These are phyloP conservation scores for Durio zibethinus DNA, from an alignment of 345 rosid genomes.

Conservation along the genomic window DNA sequence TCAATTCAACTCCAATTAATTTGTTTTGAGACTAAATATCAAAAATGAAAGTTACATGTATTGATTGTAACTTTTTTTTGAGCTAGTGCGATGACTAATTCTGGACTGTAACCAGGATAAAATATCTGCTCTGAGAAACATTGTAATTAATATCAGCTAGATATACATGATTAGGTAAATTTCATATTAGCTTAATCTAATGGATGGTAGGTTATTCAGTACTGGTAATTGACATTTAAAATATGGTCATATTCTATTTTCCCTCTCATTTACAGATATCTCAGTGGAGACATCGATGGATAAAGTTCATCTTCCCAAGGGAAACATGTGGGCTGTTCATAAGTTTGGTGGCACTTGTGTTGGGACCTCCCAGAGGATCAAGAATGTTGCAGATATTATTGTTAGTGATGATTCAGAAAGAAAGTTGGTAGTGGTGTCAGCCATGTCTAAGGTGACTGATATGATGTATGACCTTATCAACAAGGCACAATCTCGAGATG, in stretches of 20 bases:
- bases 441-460: slow-evolving; percentile 98
- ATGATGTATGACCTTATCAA: slow-evolving; percentile 91
- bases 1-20: not conserved
- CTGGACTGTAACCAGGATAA: not conserved
- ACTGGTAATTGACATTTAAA: not conserved
- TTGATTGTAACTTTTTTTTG: not conserved
- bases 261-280: slow-evolving; percentile 40
- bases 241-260: not conserved
- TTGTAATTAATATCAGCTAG: not conserved
- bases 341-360: slow-evolving; percentile 99
- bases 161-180: not conserved
- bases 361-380: slow-evolving; percentile 80
- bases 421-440: slow-evolving; percentile 87
- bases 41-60: not conserved
- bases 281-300: slow-evolving; percentile 42
- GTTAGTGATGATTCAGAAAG: slow-evolving; percentile 60
- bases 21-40: not conserved
- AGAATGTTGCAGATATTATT: slow-evolving; percentile 76
- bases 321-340: slow-evolving; percentile 83
- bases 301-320: slow-evolving; percentile 53
- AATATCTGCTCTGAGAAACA: not conserved
- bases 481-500: slow-evolving; percentile 88
- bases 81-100: not conserved
- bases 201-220: not conserved
- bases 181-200: not conserved